Conservation (phyloP, 176 grass and related monocot species). For the Themeda triandra region DNA sequence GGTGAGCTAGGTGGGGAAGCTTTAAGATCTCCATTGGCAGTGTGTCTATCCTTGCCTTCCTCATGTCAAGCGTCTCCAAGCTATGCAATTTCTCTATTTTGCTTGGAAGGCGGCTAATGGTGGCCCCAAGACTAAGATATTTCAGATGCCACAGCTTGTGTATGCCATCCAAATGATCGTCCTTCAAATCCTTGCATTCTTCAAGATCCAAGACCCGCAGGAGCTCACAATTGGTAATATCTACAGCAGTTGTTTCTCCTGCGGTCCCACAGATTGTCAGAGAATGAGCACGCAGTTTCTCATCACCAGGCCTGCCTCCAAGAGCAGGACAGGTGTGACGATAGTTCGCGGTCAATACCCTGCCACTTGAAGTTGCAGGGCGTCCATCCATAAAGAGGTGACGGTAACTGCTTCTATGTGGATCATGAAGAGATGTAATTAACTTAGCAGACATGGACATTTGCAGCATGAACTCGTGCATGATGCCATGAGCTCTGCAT, state of each 20-base stretch:
- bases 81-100: neutral
- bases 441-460: neutral
- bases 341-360: neutral
- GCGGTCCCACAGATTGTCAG: neutral
- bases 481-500: slow-evolving; percentile 4
- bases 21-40: neutral
- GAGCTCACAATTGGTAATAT: neutral
- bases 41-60: neutral
- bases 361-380: neutral
- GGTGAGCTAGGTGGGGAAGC: neutral
- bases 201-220: neutral
- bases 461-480: slow-evolving; percentile 36
- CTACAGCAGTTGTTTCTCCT: neutral
- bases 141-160: neutral
- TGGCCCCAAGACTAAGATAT: neutral
- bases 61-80: neutral
- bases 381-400: neutral
- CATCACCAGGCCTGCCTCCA: too few relatives aligned
- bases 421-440: neutral
- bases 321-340: neutral
- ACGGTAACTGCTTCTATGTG: neutral
- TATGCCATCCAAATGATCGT: neutral
- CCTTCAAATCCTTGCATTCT: neutral
- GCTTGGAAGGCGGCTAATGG: neutral
- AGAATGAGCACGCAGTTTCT: neutral